Percentiles rank a stretch among this genome's conserved stretches.
These are phyloP conservation scores for Rhododendron molle DNA, from an alignment of 148 eudicot species.

Conservation along the genomic window DNA sequence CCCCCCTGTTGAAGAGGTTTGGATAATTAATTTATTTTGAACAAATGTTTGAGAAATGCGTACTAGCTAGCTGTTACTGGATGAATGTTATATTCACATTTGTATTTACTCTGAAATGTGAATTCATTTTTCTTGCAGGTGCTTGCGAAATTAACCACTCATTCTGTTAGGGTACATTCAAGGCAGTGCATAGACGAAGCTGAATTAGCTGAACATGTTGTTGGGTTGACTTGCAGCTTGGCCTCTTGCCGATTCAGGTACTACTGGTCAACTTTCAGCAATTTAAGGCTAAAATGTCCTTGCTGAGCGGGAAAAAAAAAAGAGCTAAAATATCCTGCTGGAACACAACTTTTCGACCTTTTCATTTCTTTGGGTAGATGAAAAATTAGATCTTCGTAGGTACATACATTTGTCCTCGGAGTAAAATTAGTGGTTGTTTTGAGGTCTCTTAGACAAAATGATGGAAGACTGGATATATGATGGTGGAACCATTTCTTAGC, in stretches of 20 bases:
- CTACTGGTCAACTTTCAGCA: not conserved
- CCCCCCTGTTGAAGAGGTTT: slow-evolving; percentile 91
- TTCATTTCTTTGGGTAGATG: not conserved
- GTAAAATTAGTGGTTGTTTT: not conserved
- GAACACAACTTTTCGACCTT: not conserved
- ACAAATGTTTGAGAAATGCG: slow-evolving; percentile 6
- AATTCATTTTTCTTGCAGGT: slow-evolving; percentile 35
- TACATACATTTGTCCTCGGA: not conserved
- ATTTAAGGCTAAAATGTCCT: not conserved
- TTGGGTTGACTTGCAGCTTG: slow-evolving; percentile 77
- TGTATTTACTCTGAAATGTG: not conserved
- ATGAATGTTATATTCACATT: not conserved
- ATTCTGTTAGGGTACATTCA: slow-evolving; percentile 67
- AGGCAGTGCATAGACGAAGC: slow-evolving; percentile 85
- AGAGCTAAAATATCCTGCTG: not conserved
- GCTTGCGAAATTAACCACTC: slow-evolving; percentile 60
- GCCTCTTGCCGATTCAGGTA: slow-evolving; percentile 88
- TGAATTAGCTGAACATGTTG: slow-evolving; percentile 94
- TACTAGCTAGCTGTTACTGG: not conserved
- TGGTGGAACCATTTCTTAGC: not conserved
- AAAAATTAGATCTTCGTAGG: not conserved
- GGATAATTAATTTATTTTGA: not conserved
- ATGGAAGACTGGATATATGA: not conserved
- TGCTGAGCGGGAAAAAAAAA: no score
- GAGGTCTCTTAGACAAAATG: not conserved